These are phyloP conservation scores for Lolium rigidum DNA, from an alignment of 176 grass and related monocot species.

Conservation along the genomic window DNA sequence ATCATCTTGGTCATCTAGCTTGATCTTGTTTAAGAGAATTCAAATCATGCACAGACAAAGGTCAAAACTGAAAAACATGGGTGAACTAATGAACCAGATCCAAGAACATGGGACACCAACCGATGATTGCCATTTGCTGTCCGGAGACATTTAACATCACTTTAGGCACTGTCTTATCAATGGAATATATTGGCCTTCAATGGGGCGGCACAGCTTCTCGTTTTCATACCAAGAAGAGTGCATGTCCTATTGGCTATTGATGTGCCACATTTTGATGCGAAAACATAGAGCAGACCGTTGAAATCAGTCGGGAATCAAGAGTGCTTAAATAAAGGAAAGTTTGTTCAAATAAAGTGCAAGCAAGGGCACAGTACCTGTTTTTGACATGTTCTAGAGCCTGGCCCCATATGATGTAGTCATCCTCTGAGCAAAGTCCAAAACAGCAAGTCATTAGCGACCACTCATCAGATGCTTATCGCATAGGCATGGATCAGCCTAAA, in stretches of 20 bases:
- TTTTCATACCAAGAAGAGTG: slow-evolving; percentile 34
- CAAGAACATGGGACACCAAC: slow-evolving; percentile 23
- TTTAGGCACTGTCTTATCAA: slow-evolving; percentile 15
- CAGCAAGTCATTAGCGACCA: slow-evolving; percentile 40
- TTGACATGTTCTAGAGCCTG: slow-evolving; percentile 44
- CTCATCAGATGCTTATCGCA: slow-evolving; percentile 38
- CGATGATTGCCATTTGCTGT: background rate
- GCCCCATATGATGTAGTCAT: slow-evolving; percentile 26
- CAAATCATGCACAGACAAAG: background rate
- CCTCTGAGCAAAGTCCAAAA: slow-evolving; percentile 47
- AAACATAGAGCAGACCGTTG: slow-evolving; percentile 1
- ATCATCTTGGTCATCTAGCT: background rate
- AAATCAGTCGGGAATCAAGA: background rate
- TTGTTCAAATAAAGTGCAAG: slow-evolving; percentile 24
- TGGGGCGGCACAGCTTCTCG: slow-evolving; percentile 29
- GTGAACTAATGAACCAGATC: background rate
- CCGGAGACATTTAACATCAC: background rate
- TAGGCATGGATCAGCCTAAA: slow-evolving; percentile 30
- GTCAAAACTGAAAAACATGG: slow-evolving; percentile 18
- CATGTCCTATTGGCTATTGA: slow-evolving; percentile 20
- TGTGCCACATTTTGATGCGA: slow-evolving; percentile 32
- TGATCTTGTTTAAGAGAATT: slow-evolving; percentile 12
- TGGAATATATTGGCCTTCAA: slow-evolving; percentile 30
- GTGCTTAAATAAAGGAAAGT: slow-evolving; percentile 27
- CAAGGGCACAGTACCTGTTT: slow-evolving; percentile 18